These are phyloP conservation scores for Calendula officinalis DNA, from an alignment of 129 eudicot genomes.

Conservation along the genomic window DNA sequence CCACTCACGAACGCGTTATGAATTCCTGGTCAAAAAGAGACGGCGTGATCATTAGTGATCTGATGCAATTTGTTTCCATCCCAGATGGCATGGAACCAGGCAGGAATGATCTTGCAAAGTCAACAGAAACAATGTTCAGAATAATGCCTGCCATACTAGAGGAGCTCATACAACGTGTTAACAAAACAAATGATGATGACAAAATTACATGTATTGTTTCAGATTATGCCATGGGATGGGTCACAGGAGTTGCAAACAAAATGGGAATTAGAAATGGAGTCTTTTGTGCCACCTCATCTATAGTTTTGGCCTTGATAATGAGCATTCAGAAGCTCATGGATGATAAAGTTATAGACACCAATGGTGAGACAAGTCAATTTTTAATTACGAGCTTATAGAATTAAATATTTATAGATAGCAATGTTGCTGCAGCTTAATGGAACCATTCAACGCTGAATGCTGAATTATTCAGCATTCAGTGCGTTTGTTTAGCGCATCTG, in stretches of 20 bases:
- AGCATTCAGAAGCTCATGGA: constrained; percentile 40
- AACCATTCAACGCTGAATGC: no score
- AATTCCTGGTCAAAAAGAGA: constrained; percentile 23
- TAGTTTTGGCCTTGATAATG: constrained; percentile 16
- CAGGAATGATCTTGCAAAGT: constrained; percentile 22
- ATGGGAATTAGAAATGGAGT: neutral
- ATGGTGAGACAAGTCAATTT: constrained; percentile 24
- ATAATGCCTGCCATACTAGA: neutral
- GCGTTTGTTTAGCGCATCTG: no score
- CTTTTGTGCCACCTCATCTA: constrained; percentile 34
- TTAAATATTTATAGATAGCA: no score
- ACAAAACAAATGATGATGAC: neutral
- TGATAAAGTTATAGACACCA: constrained; percentile 31
- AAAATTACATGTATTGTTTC: neutral
- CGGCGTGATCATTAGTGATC: neutral
- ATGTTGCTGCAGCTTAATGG: no score
- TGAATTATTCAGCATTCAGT: no score
- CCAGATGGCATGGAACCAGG: constrained; percentile 51
- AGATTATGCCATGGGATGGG: neutral
- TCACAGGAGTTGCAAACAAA: neutral
- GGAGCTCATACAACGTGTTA: neutral
- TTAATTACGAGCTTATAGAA: no score
- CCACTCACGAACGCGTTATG: constrained; percentile 35
- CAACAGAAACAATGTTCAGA: neutral
- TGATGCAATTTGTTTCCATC: constrained; percentile 36